These are phyloP conservation scores for Colletotrichum caudatum DNA, from an alignment of 2,329 filamentous ascomycete species.

Conservation along the genomic window DNA sequence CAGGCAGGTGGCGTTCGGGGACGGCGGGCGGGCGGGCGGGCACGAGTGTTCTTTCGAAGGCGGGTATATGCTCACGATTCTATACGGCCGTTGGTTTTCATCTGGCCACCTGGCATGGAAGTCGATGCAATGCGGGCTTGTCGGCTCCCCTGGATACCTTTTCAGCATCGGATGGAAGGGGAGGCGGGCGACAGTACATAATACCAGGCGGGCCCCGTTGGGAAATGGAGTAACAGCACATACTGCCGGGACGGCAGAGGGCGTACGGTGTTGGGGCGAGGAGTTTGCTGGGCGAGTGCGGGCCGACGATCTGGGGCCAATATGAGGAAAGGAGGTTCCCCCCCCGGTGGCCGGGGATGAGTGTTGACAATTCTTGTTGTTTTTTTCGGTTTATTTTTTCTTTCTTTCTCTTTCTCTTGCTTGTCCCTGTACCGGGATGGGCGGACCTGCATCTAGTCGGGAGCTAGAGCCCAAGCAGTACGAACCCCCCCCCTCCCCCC, in stretches of 20 bases:
- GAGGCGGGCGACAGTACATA: conserved; percentile 13
- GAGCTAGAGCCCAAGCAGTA: conserved; percentile 17
- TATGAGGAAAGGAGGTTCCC: conserved; percentile 1
- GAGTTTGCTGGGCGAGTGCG: not conserved
- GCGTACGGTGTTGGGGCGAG: conserved; percentile 6
- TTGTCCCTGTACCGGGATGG: conserved; percentile 7
- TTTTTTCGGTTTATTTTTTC: not conserved
- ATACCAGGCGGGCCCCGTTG: conserved; percentile 18
- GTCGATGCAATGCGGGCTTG: conserved; percentile 16
- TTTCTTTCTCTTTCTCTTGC: not conserved
- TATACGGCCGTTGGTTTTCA: conserved; percentile 31
- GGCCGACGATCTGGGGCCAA: conserved; percentile 24
- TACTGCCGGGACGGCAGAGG: conserved; percentile 26
- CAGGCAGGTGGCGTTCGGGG: not conserved
- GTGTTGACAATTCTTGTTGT: conserved; percentile 6
- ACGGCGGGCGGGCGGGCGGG: not conserved
- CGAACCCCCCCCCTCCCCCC: conserved; percentile 15
- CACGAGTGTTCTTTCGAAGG: not conserved
- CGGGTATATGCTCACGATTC: conserved; percentile 16
- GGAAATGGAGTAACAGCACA: conserved; percentile 37
- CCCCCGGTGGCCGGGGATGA: not conserved
- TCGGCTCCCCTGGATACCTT: conserved; percentile 26
- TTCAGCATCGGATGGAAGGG: conserved; percentile 21
- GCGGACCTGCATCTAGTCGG: conserved; percentile 10
- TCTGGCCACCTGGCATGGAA: conserved; percentile 10